phyloP scores from a whole-genome alignment of 2,329 filamentous ascomycete genomes.

The Xylaria sp. region DNA sequence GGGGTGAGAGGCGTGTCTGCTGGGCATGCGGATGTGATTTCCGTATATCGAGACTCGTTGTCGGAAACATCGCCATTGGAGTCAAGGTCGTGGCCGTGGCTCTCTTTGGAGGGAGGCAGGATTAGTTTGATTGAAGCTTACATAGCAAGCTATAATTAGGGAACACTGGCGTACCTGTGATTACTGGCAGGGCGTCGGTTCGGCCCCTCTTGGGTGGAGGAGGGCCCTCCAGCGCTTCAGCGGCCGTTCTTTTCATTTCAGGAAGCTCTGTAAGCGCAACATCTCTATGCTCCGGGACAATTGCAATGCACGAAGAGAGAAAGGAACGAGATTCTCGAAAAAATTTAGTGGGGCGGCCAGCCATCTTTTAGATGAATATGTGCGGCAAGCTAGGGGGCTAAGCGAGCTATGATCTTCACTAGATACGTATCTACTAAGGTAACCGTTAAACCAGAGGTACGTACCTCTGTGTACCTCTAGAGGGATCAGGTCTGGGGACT shows the following conservation, averaged over 20 bases:
- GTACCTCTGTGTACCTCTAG: background rate
- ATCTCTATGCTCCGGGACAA: constrained; percentile 5
- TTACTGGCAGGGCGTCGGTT: background rate
- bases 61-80: constrained; percentile 29
- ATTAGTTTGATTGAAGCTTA: too few relatives aligned
- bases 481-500: too few relatives aligned
- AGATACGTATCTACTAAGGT: background rate
- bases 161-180: constrained; percentile 9
- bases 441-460: background rate
- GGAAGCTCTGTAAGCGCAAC: background rate
- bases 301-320: background rate
- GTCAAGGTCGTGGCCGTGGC: constrained; percentile 11
- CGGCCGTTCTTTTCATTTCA: constrained; percentile 37
- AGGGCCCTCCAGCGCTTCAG: constrained; percentile 23
- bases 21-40: constrained; percentile 25
- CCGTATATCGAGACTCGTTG: constrained; percentile 30
- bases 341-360: constrained; percentile 29
- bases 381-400: background rate
- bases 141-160: too few relatives aligned
- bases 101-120: constrained; percentile 13
- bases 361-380: background rate
- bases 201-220: constrained; percentile 28
- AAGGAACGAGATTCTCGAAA: constrained; percentile 12
- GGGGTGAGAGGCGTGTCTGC: constrained; percentile 55
- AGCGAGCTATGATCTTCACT: background rate